Evolutionary conservation across 345 rosid species (phyloP).

Genomic region (Eucalyptus fibrosa): DNA sequence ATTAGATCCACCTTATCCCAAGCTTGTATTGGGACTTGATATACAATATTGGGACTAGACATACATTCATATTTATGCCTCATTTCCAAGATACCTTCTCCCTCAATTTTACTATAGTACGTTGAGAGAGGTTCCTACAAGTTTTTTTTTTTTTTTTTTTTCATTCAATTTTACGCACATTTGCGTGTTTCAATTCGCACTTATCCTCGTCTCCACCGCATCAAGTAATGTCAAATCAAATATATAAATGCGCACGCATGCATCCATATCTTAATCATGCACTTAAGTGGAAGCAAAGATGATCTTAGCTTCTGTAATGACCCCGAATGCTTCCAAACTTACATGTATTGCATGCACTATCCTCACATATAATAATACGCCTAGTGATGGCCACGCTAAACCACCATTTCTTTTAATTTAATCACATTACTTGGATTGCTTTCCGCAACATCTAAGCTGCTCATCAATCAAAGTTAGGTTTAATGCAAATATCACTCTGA

Average conservation of each 20-base stretch:
- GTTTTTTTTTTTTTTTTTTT: neutral
- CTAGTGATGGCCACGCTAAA: neutral
- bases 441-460: neutral
- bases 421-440: neutral
- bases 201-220: neutral
- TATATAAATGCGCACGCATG: neutral
- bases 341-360: neutral
- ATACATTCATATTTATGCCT: neutral
- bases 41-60: neutral
- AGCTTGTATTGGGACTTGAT: neutral
- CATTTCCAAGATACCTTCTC: neutral
- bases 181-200: neutral
- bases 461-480: neutral
- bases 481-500: neutral
- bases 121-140: neutral
- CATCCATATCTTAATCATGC: neutral
- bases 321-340: neutral
- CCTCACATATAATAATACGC: neutral
- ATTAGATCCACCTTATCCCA: neutral
- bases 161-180: neutral
- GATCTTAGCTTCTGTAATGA: neutral
- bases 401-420: neutral
- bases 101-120: neutral
- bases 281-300: neutral
- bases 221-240: neutral